Conservation (phyloP, 1,139 yeast genomes). For the Debaryomycetaceae sp. region DNA sequence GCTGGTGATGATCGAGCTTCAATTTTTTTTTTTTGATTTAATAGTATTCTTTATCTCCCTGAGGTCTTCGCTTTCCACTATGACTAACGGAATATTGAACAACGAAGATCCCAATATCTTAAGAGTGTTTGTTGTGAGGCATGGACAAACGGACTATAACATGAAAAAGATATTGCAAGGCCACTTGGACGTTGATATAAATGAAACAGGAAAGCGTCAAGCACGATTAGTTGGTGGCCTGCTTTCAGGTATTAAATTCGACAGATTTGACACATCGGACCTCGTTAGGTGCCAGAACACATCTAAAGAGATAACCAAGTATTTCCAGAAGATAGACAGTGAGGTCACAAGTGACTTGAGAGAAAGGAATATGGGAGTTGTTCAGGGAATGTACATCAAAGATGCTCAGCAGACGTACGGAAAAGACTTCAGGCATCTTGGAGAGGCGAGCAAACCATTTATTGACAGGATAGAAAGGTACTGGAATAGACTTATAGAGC, state of each 20-base stretch:
- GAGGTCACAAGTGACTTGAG: conserved; percentile 45
- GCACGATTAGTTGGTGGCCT: conserved; percentile 48
- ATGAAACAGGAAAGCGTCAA: conserved; percentile 55
- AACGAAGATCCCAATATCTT: conserved; percentile 38
- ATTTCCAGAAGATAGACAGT: conserved; percentile 18
- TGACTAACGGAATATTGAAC: conserved; percentile 27
- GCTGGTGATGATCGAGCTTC: too few relatives aligned
- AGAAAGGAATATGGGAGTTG: conserved; percentile 76
- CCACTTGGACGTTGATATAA: conserved; percentile 60
- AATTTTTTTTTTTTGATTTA: neutral
- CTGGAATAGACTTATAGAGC: conserved; percentile 42
- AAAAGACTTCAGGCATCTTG: conserved; percentile 37
- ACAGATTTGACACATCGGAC: conserved; percentile 57
- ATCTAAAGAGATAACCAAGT: conserved; percentile 30
- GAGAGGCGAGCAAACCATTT: conserved; percentile 51
- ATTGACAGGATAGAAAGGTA: conserved; percentile 47
- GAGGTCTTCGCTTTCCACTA: conserved; percentile 5
- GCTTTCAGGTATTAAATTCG: conserved; percentile 40
- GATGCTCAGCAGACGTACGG: conserved; percentile 58
- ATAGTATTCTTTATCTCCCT: neutral
- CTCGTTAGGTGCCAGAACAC: conserved; percentile 60
- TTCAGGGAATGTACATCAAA: conserved; percentile 64
- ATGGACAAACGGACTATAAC: conserved; percentile 79
- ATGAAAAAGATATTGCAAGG: conserved; percentile 69
- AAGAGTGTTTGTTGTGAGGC: conserved; percentile 65